Base-by-base conservation (phyloP, 176 grass and related monocot species). In the Carex kokanica region DNA sequence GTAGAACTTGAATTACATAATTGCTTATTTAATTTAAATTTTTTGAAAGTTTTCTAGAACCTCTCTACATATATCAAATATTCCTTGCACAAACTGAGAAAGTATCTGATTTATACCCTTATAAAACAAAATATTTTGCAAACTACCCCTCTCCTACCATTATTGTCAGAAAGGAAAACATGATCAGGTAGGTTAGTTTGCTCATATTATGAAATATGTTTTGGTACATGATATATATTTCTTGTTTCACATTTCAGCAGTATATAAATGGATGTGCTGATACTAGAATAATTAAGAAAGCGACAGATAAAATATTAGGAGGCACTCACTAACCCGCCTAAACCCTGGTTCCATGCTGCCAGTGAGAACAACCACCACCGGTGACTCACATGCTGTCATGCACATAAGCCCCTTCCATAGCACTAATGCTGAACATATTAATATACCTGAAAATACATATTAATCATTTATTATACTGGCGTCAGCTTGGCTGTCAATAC, bases 291-390 rank as follows among this genome's bases (percentile, higher is more conserved):
- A 74, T 66, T 74, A 24, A 13, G 27, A 53, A 53, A 52, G 4
- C 27, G 3, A 12, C 21, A 74, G 71, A 74, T 64, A 81, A 21
- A 61, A 64, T 17, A 24, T 49, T 41, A 36, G 63, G 55, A 61
- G 32, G 3, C 57, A 64, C 45, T 6, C 12, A 13, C 55, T 81
- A 27, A 81, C 79, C 61, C 79, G 59, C 34, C 65, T 81, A 64
- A 81, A 81, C 49, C 79, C 79, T 38, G 79, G 79, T 47, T 81
- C 79, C 79, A 81, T 81, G 17, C 79, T 81, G 6, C 79, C 79
- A 14, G 79, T 81, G 13, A 81, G 79, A 64, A 81, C 59, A 5
- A 81, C 79, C 79, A 81, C 61, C 32, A 64, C 27, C 15, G 79
- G 79, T 11, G 79, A 65, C n/a, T 81, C 10, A 64, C 79, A 81